Evolutionary conservation across 257 asterid species (phyloP), one percentile per base, ranked within the genome.

Genomic region (Ligustrum vulgare): DNA sequence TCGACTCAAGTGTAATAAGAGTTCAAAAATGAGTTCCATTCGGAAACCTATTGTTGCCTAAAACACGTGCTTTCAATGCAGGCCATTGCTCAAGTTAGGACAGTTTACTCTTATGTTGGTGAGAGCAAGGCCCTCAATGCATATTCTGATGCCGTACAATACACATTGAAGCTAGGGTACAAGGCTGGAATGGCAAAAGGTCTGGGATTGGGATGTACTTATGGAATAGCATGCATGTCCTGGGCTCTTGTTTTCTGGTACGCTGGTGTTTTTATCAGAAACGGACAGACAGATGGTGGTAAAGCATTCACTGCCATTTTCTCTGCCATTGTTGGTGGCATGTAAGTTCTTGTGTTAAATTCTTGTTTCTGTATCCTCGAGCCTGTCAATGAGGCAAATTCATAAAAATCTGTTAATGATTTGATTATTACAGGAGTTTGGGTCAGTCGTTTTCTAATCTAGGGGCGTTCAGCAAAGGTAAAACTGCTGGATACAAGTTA

Each of bases 181-280:
- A 95, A 86, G 86, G 98, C 98, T 28, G 99, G 99, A 39, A 93
- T 95, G 96, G 99, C 99, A 58, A 95, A 93, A 84, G 99, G 99
- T 23, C 89, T 95, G 20, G 99, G 99, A 65, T 78, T 95, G 72
- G 99, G 98, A 76, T 95, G 98, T 76, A 93, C 98, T 13, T 93
- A 91, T 12, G 98, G 98, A 76, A 95, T 95, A 79, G 98, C 98
- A 36, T 95, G 98, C 91, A 93, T 93, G 96, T 93, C 98, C 0
- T 95, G 98, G 98, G 99, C 99, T 47, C 92, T 95, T 35, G 99
- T 93, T 69, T 91, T 95, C 82, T 93, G 99, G 99, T 95, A 95
- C 31, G 99, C 98, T 8, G 99, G 99, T 5, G 99, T 95, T 80
- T 95, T 95, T 70, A 87, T 95, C 80, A 79, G 98, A 82, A 91